Evolutionary conservation across 192 early-diverging fungal species (phyloP), one percentile per base, ranked within the genome.

Genomic region (Linnemannia zychae): DNA sequence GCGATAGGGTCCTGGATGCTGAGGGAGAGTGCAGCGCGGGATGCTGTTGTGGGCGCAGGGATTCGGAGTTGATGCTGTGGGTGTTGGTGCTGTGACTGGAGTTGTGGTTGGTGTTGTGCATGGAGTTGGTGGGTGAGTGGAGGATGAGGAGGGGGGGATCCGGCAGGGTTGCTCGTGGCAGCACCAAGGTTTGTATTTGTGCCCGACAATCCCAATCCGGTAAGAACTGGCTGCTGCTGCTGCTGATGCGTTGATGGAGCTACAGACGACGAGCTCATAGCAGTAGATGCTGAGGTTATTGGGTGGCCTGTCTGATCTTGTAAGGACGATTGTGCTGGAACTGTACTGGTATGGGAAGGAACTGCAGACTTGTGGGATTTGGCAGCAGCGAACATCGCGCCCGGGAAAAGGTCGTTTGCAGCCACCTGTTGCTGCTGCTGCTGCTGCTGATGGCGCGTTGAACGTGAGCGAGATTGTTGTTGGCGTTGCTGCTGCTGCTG

Each of bases 1-100:
- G 67, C 80, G 48, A 82, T 52, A 3, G 80, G 80, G 37, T 82
- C 80, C 5, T 47, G 57, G 16, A 82, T 47, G 1, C 60, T 50
- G 53, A 76, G 44, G 2, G 68, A 47, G 11, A 82, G 60, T 7
- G 71, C 68, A 4, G 72, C 74, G n/a, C 80, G 70, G 1, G 80
- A 68, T 1, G 80, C 68, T 28, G 80, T 74, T 7, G 50, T 40
- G 16, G 57, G 60, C 50, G 33, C 5, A 6, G 38, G 47, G 20
- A 69, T 37, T 33, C 40, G 18, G 52, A 33, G 72, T 38, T 31
- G 67, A 20, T 68, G 67, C 15, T 16, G 22, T n/a, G 11, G 78
- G 13, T 13, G 31, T 38, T 40, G 57, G 31, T 38, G 38, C 49
- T 34, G 49, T 28, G 22, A 67, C 4, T 34, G 20, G n/a, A 20